Percentiles rank a stretch among this genome's conserved stretches.
These are phyloP conservation scores for Imleria badia DNA, from an alignment of 768 basidiomycete species.

Conservation along the genomic window DNA sequence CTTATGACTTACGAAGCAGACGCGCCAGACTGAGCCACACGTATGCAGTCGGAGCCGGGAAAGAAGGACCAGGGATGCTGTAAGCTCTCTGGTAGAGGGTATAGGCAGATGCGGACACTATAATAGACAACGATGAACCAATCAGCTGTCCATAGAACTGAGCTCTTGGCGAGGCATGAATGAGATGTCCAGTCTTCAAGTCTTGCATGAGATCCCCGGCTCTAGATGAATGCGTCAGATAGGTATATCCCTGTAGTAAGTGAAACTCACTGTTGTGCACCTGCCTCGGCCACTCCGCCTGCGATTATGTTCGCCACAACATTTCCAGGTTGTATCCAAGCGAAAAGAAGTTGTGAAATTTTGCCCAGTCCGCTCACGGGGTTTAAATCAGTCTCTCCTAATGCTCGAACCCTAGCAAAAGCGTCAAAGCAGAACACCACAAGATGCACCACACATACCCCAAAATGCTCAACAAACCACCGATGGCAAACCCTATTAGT, in stretches of 20 bases:
- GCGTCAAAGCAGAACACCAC: constrained; percentile 5
- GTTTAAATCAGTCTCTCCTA: constrained; percentile 95
- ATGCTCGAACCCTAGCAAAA: constrained; percentile 71
- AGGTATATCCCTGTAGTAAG: neutral
- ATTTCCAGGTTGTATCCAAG: constrained; percentile 91
- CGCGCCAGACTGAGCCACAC: constrained; percentile 86
- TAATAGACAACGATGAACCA: constrained; percentile 82
- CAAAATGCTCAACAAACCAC: constrained; percentile 81
- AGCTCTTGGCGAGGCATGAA: constrained; percentile 86
- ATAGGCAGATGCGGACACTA: constrained; percentile 88
- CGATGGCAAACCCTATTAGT: constrained; percentile 76
- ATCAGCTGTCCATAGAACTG: constrained; percentile 95
- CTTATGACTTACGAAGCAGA: constrained; percentile 58
- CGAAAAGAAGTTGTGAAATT: constrained; percentile 91
- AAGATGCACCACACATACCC: constrained; percentile 52
- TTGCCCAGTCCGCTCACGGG: constrained; percentile 94
- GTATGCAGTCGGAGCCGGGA: constrained; percentile 93
- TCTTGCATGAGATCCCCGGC: constrained; percentile 99
- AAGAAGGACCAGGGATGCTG: constrained; percentile 88
- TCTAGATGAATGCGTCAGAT: constrained; percentile 38
- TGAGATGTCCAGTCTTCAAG: constrained; percentile 94
- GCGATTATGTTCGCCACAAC: constrained; percentile 98
- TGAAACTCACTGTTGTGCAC: constrained; percentile 77
- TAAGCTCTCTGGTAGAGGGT: constrained; percentile 86
- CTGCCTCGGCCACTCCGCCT: constrained; percentile 94